phyloP scores from a whole-genome alignment of 495 filamentous ascomycete species.

The Terfezia claveryi region DNA sequence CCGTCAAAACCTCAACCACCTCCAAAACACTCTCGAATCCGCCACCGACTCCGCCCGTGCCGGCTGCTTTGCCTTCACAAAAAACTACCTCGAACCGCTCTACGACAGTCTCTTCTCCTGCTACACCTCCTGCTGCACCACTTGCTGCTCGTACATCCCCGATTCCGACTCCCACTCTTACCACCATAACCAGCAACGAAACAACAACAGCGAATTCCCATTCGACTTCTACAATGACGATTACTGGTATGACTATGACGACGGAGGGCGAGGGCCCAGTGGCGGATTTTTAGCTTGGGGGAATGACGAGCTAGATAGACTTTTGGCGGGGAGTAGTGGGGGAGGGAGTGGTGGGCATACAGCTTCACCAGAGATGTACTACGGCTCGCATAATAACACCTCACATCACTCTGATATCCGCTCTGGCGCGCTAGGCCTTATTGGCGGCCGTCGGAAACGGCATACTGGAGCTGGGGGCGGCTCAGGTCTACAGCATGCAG shows the following conservation, averaged over 20 bases:
- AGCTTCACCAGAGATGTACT: constrained; percentile 9
- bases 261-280: constrained; percentile 15
- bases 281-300: constrained; percentile 50
- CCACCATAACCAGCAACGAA: constrained; percentile 5
- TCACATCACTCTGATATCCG: not conserved
- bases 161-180: constrained; percentile 3
- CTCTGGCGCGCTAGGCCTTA: constrained; percentile 7
- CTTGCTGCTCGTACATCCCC: constrained; percentile 37
- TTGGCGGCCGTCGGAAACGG: not conserved
- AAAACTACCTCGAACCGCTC: constrained; percentile 68
- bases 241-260: constrained; percentile 52
- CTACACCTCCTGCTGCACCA: constrained; percentile 39
- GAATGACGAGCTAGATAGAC: constrained; percentile 68
- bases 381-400: not conserved
- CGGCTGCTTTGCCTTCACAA: constrained; percentile 67
- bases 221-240: constrained; percentile 99
- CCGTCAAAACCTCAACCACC: constrained; percentile 78
- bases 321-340: constrained; percentile 48
- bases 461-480: constrained; percentile 13
- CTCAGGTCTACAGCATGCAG: not conserved
- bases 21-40: constrained; percentile 76
- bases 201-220: constrained; percentile 41
- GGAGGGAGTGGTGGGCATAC: constrained; percentile 20
- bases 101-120: constrained; percentile 41
- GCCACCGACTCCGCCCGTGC: constrained; percentile 82